Conservation (phyloP, 441 rosid species). For the Euphorbia celastroides region DNA sequence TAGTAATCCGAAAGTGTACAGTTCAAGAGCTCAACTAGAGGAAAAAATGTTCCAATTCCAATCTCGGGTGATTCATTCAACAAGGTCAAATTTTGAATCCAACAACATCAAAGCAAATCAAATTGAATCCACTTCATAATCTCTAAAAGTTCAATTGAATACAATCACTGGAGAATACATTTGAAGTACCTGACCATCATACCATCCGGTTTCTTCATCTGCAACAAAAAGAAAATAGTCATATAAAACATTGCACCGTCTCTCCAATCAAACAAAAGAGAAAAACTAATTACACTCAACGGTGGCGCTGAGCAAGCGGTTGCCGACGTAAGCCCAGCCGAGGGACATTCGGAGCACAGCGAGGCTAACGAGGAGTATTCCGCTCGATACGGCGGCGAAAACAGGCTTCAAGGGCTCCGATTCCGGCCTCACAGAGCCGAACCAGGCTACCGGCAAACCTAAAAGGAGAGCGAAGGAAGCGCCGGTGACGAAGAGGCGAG, state of each 20-base stretch:
- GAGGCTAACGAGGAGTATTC: conserved; percentile 65
- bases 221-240: conserved; percentile 21
- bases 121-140: no score
- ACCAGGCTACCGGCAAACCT: conserved; percentile 85
- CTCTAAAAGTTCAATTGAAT: no score
- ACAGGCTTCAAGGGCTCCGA: conserved; percentile 52
- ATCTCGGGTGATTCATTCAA: not conserved
- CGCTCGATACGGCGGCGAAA: conserved; percentile 64
- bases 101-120: not conserved
- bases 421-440: conserved; percentile 59
- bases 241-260: not conserved
- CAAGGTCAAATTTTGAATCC: not conserved
- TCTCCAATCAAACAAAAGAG: not conserved
- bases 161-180: not conserved
- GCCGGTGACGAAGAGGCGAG: conserved; percentile 59
- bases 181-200: conserved; percentile 77
- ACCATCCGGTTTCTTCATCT: conserved; percentile 99
- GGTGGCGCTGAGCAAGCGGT: conserved; percentile 91
- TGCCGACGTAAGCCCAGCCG: conserved; percentile 97
- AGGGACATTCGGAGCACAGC: conserved; percentile 87
- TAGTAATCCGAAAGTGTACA: not conserved
- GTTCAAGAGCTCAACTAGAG: not conserved
- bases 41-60: not conserved
- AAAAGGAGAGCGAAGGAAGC: conserved; percentile 41
- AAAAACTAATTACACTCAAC: conserved; percentile 57